phyloP scores from a whole-genome alignment of 768 basidiomycete genomes.

The Hericium rajendrae region DNA sequence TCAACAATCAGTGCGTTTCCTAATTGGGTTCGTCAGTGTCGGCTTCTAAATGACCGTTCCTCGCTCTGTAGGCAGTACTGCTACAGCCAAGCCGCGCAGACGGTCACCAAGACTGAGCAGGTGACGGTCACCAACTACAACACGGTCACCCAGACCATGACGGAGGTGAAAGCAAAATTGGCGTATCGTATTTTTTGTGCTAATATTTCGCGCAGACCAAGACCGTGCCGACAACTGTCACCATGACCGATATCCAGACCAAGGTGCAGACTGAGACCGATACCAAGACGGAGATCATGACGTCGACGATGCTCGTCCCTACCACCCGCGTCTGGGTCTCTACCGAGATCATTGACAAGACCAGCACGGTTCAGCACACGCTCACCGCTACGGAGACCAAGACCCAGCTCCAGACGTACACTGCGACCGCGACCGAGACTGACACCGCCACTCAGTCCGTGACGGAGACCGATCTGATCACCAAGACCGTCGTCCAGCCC shows the following conservation, averaged over 20 bases:
- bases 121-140: conserved; percentile 22
- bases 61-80: conserved; percentile 6
- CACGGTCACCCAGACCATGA: conserved; percentile 18
- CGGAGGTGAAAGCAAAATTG: conserved; percentile 8
- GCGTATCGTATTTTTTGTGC: background rate
- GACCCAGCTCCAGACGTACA: conserved; percentile 48
- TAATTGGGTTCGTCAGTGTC: conserved; percentile 5
- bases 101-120: conserved; percentile 35
- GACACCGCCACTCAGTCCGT: conserved; percentile 27
- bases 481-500: conserved; percentile 41
- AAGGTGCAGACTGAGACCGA: conserved; percentile 12
- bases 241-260: conserved; percentile 13
- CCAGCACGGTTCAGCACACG: conserved; percentile 36
- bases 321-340: conserved; percentile 58
- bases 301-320: conserved; percentile 44
- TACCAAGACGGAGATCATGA: conserved; percentile 21
- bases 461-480: conserved; percentile 50
- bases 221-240: conserved; percentile 11
- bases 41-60: background rate
- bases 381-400: conserved; percentile 37
- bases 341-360: conserved; percentile 42
- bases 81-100: conserved; percentile 26
- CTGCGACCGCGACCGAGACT: conserved; percentile 29
- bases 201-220: conserved; percentile 3
- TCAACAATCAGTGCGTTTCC: conserved; percentile 27